A percentile compares a stretch with the other conserved stretches of the same genome.
These are phyloP conservation scores for Spathaspora girioi DNA, from an alignment of 805 yeast genomes.

Conservation along the genomic window DNA sequence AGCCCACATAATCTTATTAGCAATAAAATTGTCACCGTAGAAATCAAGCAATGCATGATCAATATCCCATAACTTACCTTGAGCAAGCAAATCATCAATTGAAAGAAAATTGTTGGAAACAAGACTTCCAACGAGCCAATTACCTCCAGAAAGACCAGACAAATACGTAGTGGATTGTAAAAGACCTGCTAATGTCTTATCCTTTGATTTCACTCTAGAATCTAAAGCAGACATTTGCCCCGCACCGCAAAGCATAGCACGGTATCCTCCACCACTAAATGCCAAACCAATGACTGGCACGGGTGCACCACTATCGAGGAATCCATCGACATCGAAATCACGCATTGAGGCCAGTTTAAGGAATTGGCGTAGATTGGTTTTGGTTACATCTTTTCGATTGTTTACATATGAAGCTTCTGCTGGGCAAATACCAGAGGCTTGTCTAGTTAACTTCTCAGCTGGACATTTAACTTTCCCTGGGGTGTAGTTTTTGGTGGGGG, in stretches of 20 bases:
- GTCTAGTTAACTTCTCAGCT: not conserved
- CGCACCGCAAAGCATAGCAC: slow-evolving; percentile 86
- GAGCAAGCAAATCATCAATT: slow-evolving; percentile 34
- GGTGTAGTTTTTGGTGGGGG: not conserved
- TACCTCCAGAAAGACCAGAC: slow-evolving; percentile 71
- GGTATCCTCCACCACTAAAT: slow-evolving; percentile 76
- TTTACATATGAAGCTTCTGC: not conserved
- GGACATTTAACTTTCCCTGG: not conserved
- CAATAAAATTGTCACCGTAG: slow-evolving; percentile 50
- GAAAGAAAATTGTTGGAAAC: slow-evolving; percentile 57
- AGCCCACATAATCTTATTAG: slow-evolving; percentile 14
- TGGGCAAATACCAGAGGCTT: not conserved
- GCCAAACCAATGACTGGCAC: slow-evolving; percentile 40
- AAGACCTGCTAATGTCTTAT: slow-evolving; percentile 70
- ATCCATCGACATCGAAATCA: slow-evolving; percentile 24
- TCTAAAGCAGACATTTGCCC: slow-evolving; percentile 81
- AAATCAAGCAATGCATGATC: slow-evolving; percentile 69
- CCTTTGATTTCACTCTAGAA: slow-evolving; percentile 56
- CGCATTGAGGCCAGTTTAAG: slow-evolving; percentile 20
- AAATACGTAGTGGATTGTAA: slow-evolving; percentile 70
- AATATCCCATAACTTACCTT: slow-evolving; percentile 32
- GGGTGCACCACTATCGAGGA: slow-evolving; percentile 15
- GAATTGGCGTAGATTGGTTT: slow-evolving; percentile 19
- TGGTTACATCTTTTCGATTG: not conserved
- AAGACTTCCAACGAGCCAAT: slow-evolving; percentile 64